Evolutionary conservation across 108 stramenopile species (phyloP).

Genomic region (Hondaea fermentalgiana): DNA sequence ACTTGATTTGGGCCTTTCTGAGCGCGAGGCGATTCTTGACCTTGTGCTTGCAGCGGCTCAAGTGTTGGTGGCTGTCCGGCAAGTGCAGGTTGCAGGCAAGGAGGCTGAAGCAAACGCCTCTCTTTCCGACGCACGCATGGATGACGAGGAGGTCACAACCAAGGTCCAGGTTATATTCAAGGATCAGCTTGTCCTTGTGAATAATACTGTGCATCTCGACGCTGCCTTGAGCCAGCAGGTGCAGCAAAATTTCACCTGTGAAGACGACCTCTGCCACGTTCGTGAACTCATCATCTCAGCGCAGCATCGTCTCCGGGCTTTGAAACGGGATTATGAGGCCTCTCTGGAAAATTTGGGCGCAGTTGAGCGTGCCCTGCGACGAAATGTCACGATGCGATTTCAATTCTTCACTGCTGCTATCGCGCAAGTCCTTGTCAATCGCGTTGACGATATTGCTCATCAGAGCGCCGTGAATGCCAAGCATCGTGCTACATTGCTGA

Average conservation of each 20-base stretch:
- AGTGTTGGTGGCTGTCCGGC: background rate
- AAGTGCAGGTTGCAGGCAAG: background rate
- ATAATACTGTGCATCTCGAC: background rate
- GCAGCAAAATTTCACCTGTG: background rate
- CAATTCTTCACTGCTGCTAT: background rate
- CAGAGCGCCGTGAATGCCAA: background rate
- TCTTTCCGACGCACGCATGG: background rate
- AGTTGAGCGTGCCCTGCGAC: background rate
- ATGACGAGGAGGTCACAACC: background rate
- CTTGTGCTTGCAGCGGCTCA: background rate
- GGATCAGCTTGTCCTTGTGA: background rate
- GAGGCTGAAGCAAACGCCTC: background rate
- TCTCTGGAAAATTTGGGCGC: background rate
- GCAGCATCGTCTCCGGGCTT: background rate
- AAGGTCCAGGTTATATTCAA: background rate
- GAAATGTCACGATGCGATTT: background rate
- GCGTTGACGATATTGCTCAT: background rate
- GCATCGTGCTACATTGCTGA: background rate
- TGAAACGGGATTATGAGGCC: background rate
- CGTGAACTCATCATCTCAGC: background rate
- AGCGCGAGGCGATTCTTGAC: background rate
- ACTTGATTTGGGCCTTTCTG: background rate
- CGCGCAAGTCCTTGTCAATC: background rate
- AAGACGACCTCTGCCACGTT: background rate
- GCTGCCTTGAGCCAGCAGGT: background rate